Base-by-base conservation (phyloP, 768 basidiomycete species). In the Suillus spraguei region DNA sequence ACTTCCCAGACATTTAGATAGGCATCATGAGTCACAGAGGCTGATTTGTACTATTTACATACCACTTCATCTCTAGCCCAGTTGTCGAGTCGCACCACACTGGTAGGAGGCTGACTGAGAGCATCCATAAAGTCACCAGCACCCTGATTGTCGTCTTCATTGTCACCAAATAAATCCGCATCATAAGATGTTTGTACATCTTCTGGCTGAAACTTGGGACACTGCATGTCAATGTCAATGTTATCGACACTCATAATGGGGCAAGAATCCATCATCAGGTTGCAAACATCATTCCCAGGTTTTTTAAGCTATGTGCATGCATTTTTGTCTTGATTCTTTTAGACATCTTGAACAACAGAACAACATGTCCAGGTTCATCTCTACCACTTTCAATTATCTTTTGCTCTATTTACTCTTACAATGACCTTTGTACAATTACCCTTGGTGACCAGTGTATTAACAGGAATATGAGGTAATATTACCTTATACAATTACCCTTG, bases 171-270 rank as follows among this genome's bases (percentile, higher is more conserved):
- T 8, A 61, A 46, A 16, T 28, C n/a, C 2, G 47, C 7, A 1
- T 60, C 60, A 32, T 33, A 35, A 39, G 52, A 49, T 5, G 47
- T 60, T 38, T 60, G 60, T 33, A n/a, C 3, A 17, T 52, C 60
- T 28, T 60, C 60, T 22, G 13, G 59, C 36, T 13, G 13, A 24
- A 6, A 4, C 3, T 5, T 2, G 8, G 41, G 20, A 4, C 8
- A 4, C 22, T 47, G 46, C n/a, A n/a, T 47, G 22, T 47, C 22
- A 5, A 13, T 17, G 20, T 9, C 24, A 11, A 13, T 16, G 20
- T 9, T 7, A 24, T 49, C 7, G 22, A 16, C 24, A 14, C 47
- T 49, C 24, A 49, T 49, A 49, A 11, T 7, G 35, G 35, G 3
- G 35, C 1, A 35, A 35, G 4, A 35, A 35, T 35, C 10, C 35